A percentile compares a stretch with the other conserved stretches of the same genome.
Evolutionary conservation across 768 basidiomycete species (phyloP).

Genomic region (Tulasnella sp.): DNA sequence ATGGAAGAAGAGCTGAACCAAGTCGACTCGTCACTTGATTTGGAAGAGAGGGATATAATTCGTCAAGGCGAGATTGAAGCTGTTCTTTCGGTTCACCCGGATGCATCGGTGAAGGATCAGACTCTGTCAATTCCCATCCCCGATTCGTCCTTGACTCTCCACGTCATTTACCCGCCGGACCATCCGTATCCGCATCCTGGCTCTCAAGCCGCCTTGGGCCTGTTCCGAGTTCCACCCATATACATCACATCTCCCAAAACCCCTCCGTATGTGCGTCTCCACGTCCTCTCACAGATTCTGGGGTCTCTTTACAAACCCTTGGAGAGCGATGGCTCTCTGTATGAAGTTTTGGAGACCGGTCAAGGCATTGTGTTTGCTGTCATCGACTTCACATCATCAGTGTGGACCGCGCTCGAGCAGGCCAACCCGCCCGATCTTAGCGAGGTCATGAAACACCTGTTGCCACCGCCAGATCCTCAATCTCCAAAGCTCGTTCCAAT

Average conservation of each 20-base stretch:
- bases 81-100: constrained; percentile 18
- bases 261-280: constrained; percentile 72
- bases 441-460: constrained; percentile 49
- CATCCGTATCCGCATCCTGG: constrained; percentile 36
- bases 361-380: constrained; percentile 63
- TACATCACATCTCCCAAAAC: constrained; percentile 59
- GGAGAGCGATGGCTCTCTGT: constrained; percentile 15
- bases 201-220: constrained; percentile 1
- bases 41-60: constrained; percentile 19
- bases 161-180: constrained; percentile 45
- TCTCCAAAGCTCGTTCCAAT: constrained; percentile 14
- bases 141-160: constrained; percentile 51
- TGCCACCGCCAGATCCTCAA: constrained; percentile 27
- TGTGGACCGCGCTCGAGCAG: constrained; percentile 54
- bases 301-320: constrained; percentile 37
- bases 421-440: constrained; percentile 68
- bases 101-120: not conserved
- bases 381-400: constrained; percentile 58
- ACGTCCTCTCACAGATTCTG: constrained; percentile 63
- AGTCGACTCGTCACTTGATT: constrained; percentile 15
- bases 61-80: constrained; percentile 28
- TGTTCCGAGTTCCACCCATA: constrained; percentile 44
- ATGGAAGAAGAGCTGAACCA: not conserved
- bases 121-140: constrained; percentile 35
- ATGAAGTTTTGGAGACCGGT: constrained; percentile 42